Evolutionary conservation across 257 asterid species (phyloP).

Genomic region (Fraxinus excelsior): DNA sequence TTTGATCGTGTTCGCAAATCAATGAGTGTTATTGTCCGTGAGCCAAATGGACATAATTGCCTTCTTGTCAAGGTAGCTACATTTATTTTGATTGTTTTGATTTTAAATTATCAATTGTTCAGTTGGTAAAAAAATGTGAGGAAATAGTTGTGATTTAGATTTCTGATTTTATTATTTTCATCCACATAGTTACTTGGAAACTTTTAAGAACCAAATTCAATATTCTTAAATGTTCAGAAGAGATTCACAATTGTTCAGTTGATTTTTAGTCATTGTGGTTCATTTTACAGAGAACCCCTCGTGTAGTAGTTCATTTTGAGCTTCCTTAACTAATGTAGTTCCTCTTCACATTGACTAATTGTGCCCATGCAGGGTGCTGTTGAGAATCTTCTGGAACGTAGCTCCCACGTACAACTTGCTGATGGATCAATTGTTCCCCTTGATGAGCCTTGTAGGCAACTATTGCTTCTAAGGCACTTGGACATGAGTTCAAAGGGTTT

Average conservation of each 20-base stretch:
- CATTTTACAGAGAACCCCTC: neutral
- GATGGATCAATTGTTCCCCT: conserved; percentile 65
- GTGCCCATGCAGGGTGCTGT: conserved; percentile 79
- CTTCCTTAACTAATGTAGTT: conserved; percentile 10
- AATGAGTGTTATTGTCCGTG: conserved; percentile 77
- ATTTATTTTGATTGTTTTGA: neutral
- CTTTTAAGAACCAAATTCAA: neutral
- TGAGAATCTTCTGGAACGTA: conserved; percentile 81
- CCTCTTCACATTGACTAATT: neutral
- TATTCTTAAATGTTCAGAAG: neutral
- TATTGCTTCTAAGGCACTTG: conserved; percentile 53
- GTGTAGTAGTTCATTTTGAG: conserved; percentile 8
- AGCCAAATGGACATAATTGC: conserved; percentile 57
- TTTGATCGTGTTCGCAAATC: conserved; percentile 91
- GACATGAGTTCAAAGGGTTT: conserved; percentile 84
- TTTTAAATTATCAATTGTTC: neutral
- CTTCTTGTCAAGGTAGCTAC: conserved; percentile 83
- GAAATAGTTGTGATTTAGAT: neutral
- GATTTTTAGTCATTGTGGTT: neutral
- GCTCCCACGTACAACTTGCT: conserved; percentile 66
- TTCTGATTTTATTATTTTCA: neutral
- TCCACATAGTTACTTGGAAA: neutral
- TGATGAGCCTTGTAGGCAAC: conserved; percentile 60
- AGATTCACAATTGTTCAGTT: conserved; percentile 9
- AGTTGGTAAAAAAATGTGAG: neutral